phyloP scores from a whole-genome alignment of 495 filamentous ascomycete species.

The Bathelium albidoporum region DNA sequence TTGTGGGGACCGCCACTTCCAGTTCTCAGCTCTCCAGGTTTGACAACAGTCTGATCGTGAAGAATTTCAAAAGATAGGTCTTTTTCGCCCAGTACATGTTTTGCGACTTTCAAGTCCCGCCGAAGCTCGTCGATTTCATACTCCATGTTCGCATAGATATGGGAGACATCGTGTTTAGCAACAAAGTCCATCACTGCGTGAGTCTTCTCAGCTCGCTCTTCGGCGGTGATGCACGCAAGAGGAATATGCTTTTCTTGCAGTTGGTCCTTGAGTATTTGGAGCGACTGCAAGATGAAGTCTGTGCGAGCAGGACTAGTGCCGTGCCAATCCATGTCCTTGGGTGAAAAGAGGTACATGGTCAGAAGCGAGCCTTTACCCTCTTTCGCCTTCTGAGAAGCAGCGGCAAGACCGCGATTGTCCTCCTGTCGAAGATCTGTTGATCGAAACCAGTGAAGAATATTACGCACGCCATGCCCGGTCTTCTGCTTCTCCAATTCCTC shows the following conservation, averaged over 20 bases:
- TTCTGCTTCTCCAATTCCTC: conserved; percentile 22
- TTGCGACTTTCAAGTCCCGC: conserved; percentile 31
- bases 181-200: conserved; percentile 30
- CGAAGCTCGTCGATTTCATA: conserved; percentile 54
- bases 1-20: conserved; percentile 32
- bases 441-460: conserved; percentile 35
- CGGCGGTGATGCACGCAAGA: conserved; percentile 26
- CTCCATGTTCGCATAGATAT: conserved; percentile 47
- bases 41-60: conserved; percentile 36
- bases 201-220: conserved; percentile 28
- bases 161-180: conserved; percentile 29
- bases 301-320: conserved; percentile 33
- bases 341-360: conserved; percentile 31
- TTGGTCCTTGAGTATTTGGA: conserved; percentile 32
- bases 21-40: conserved; percentile 29
- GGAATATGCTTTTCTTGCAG: conserved; percentile 33
- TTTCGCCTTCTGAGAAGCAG: conserved; percentile 29
- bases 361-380: conserved; percentile 23
- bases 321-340: conserved; percentile 34
- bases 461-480: conserved; percentile 18
- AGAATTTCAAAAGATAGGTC: conserved; percentile 19
- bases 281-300: conserved; percentile 35
- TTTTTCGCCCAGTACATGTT: conserved; percentile 19
- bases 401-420: conserved; percentile 34
- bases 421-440: conserved; percentile 35